Conservation (phyloP, 2,329 filamentous ascomycete species). For the Stagonosporopsis cucurbitacearum region DNA sequence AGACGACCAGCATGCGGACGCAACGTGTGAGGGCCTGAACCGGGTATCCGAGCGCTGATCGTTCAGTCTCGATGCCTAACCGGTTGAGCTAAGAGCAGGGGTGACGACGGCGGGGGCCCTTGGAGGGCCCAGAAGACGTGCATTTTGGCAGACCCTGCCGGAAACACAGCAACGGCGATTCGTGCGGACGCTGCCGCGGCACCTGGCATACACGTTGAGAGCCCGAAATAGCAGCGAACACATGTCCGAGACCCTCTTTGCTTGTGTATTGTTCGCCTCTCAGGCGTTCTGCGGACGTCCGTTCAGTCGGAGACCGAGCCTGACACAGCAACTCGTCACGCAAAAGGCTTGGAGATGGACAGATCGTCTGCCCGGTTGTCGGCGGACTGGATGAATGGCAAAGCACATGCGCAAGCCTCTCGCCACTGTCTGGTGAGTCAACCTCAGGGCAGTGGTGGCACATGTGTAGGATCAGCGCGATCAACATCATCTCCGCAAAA, state of each 20-base stretch:
- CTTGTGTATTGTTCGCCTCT: slow-evolving; percentile 14
- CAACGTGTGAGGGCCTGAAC: slow-evolving; percentile 17
- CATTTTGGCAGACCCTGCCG: slow-evolving; percentile 15
- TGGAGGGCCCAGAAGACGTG: slow-evolving; percentile 24
- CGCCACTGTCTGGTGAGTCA: slow-evolving; percentile 27
- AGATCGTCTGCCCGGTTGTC: slow-evolving; percentile 8
- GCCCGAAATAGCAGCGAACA: slow-evolving; percentile 20
- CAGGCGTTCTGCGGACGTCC: slow-evolving; percentile 12
- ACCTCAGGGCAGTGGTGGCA: slow-evolving; percentile 10
- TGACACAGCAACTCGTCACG: slow-evolving; percentile 11
- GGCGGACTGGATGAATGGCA: slow-evolving; percentile 12
- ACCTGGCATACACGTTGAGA: slow-evolving; percentile 11
- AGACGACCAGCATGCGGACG: slow-evolving; percentile 30
- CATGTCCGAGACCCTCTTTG: slow-evolving; percentile 14
- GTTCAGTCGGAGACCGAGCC: slow-evolving; percentile 14
- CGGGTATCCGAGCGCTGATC: slow-evolving; percentile 33
- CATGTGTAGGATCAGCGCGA: slow-evolving; percentile 23
- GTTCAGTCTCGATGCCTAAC: slow-evolving; percentile 34
- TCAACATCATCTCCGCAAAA: slow-evolving; percentile 21
- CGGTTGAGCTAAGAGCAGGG: slow-evolving; percentile 29
- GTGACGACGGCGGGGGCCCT: slow-evolving; percentile 24
- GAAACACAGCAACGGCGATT: slow-evolving; percentile 17
- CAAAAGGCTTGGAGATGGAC: slow-evolving; percentile 4
- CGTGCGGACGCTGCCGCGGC: slow-evolving; percentile 13
- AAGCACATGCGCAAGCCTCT: slow-evolving; percentile 37